Evolutionary conservation across 441 rosid genomes (phyloP).

Genomic region (Mallotus repandus): DNA sequence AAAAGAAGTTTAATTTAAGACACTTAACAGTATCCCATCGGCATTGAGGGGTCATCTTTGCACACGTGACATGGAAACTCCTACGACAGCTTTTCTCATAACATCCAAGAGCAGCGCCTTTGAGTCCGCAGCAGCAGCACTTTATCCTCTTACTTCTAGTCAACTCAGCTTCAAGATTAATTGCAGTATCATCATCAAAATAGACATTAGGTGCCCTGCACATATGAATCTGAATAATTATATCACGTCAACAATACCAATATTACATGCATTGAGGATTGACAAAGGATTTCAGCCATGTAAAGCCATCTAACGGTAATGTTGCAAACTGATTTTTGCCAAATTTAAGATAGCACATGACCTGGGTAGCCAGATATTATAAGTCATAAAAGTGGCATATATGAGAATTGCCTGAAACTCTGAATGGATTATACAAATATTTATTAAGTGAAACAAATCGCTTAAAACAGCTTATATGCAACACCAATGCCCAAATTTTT

Average conservation of each 20-base stretch:
- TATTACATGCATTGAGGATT: neutral
- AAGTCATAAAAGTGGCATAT: neutral
- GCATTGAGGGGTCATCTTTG: slow-evolving; percentile 68
- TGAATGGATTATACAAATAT: neutral
- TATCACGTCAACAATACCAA: slow-evolving; percentile 3
- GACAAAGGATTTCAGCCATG: neutral
- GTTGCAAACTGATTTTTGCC: slow-evolving; percentile 3
- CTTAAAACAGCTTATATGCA: neutral
- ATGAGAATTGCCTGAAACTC: neutral
- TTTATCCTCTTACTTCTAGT: slow-evolving; percentile 65
- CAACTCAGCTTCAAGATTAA: slow-evolving; percentile 84
- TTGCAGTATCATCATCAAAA: slow-evolving; percentile 60
- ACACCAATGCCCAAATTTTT: neutral
- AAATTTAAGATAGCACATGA: neutral
- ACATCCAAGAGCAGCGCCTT: slow-evolving; percentile 91
- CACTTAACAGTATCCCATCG: slow-evolving; percentile 79
- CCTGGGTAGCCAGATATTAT: neutral
- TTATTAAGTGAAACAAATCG: neutral
- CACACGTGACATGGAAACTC: slow-evolving; percentile 92
- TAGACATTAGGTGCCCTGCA: slow-evolving; percentile 93
- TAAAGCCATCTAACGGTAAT: neutral
- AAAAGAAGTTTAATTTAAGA: slow-evolving; percentile 11
- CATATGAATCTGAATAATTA: slow-evolving; percentile 6
- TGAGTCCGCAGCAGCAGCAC: slow-evolving; percentile 67
- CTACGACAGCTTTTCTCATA: slow-evolving; percentile 71